These are phyloP conservation scores for Acanthamoeba healyi DNA, from an alignment of 208 protist genomes.

Conservation along the genomic window DNA sequence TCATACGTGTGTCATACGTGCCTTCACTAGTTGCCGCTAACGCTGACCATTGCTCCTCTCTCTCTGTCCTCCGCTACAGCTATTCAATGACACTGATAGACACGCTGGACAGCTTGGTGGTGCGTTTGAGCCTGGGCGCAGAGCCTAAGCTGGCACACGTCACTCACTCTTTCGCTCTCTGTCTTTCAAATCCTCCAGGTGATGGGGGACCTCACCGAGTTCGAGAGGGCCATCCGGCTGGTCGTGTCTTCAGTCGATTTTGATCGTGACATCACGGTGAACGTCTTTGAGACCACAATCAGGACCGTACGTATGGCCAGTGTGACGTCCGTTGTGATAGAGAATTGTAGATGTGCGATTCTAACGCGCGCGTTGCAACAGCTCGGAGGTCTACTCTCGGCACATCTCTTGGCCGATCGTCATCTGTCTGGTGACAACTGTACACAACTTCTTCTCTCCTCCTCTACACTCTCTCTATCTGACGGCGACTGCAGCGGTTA, in stretches of 20 bases:
- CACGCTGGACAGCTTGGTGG: constrained; percentile 56
- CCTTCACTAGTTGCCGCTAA: too few relatives aligned
- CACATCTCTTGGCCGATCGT: constrained; percentile 61
- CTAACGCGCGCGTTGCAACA: not conserved
- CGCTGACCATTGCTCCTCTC: not conserved
- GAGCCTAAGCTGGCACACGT: too few relatives aligned
- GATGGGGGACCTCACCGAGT: constrained; percentile 81
- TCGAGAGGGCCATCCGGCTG: constrained; percentile 85
- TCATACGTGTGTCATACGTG: not conserved
- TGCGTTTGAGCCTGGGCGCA: too few relatives aligned
- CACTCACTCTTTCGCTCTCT: not conserved
- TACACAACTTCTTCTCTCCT: not conserved
- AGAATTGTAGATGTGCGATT: too few relatives aligned
- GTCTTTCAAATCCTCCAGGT: not conserved
- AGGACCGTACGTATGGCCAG: constrained; percentile 89
- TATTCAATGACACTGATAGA: not conserved
- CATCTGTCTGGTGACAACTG: not conserved
- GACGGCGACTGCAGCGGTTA: not conserved
- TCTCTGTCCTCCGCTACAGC: not conserved
- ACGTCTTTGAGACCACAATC: constrained; percentile 94
- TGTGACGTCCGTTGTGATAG: too few relatives aligned
- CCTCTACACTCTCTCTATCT: not conserved
- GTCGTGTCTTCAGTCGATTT: constrained; percentile 86
- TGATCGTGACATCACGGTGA: constrained; percentile 89
- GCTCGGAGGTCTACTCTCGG: constrained; percentile 53